Conservation (phyloP, 768 basidiomycete species). For the Leccinum fibrillosum region DNA sequence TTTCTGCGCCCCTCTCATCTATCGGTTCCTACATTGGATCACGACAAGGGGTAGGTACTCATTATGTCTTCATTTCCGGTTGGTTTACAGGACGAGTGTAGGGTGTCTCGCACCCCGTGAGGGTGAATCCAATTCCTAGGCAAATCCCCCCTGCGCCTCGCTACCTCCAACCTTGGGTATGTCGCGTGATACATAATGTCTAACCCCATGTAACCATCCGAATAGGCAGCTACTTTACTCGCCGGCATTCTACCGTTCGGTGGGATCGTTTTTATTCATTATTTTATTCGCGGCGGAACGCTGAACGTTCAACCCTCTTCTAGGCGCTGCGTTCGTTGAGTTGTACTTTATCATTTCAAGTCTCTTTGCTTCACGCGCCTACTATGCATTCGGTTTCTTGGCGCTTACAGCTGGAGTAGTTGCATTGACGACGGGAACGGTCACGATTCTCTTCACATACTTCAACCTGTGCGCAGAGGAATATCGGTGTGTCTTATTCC, state of each 20-base stretch:
- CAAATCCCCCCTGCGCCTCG: constrained; percentile 88
- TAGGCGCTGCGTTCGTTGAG: constrained; percentile 93
- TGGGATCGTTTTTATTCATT: constrained; percentile 29
- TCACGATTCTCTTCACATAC: constrained; percentile 85
- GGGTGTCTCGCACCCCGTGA: constrained; percentile 76
- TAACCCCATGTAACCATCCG: constrained; percentile 10
- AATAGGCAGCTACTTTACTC: constrained; percentile 68
- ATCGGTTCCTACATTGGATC: constrained; percentile 85
- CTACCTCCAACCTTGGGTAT: constrained; percentile 80
- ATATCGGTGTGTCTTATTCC: constrained; percentile 57
- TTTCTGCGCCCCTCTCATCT: constrained; percentile 85
- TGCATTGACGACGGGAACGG: constrained; percentile 84
- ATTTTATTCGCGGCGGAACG: constrained; percentile 3
- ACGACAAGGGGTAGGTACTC: constrained; percentile 70
- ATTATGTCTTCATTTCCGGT: neutral
- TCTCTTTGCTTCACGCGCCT: constrained; percentile 87
- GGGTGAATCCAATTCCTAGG: constrained; percentile 92
- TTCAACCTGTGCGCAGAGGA: constrained; percentile 94
- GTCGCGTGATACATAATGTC: constrained; percentile 18
- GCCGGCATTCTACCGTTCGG: constrained; percentile 92
- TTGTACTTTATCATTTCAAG: constrained; percentile 89
- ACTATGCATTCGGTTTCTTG: constrained; percentile 96
- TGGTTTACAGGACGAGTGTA: constrained; percentile 29
- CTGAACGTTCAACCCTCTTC: neutral
- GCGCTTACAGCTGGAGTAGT: constrained; percentile 84